These are phyloP conservation scores for Dunaliella sp. DNA, from an alignment of 139 green algal genomes.

Conservation along the genomic window DNA sequence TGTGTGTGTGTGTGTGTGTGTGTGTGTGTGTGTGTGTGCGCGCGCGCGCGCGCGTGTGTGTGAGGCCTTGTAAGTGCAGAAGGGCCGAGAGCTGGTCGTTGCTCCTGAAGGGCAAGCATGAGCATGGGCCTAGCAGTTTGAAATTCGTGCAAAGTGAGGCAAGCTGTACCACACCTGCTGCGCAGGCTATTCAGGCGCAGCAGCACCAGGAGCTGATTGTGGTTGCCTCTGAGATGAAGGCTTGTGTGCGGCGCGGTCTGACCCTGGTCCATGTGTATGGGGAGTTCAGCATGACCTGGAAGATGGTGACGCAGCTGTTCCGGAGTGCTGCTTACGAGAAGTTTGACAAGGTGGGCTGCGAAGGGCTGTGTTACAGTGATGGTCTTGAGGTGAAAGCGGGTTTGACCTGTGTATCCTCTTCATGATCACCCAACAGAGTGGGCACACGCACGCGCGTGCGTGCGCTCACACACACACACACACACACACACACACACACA, in stretches of 20 bases:
- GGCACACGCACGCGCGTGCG: no score
- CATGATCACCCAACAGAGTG: no score
- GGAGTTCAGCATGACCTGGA: conserved; percentile 31
- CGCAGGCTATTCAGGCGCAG: neutral
- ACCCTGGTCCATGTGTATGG: conserved; percentile 49
- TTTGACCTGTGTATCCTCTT: no score
- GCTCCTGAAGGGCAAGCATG: no score
- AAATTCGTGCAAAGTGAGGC: no score
- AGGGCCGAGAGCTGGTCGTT: no score
- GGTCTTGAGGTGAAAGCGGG: no score
- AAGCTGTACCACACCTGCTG: no score
- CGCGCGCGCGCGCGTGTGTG: neutral
- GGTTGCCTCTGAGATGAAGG: conserved; percentile 4
- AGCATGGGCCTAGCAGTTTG: no score
- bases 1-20: neutral
- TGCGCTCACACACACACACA: no score
- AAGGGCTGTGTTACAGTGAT: no score
- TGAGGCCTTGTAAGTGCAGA: neutral
- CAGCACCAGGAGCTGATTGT: conserved; percentile 6
- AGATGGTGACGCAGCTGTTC: conserved; percentile 32
- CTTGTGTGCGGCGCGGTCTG: conserved; percentile 32
- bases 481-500: no score
- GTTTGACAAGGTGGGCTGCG: conserved; percentile 39
- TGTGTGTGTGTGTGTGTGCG: neutral
- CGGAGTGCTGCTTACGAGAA: conserved; percentile 27